phyloP scores from a whole-genome alignment of 164 flowering plant species.

The Macadamia tetraphylla region DNA sequence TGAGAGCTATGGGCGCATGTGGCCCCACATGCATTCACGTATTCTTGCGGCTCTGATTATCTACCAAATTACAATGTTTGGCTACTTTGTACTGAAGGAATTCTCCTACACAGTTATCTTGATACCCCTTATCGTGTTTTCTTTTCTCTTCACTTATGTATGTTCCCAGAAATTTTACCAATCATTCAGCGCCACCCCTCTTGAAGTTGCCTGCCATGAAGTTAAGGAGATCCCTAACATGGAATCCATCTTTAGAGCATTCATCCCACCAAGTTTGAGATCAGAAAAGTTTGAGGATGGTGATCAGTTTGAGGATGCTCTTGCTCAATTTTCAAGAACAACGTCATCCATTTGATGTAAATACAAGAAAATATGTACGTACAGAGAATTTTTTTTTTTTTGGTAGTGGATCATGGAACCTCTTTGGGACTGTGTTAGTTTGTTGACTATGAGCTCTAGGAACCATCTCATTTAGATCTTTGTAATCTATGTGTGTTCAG shows the following conservation, averaged over 20 bases:
- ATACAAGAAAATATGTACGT: neutral
- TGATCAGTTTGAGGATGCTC: slow-evolving; percentile 53
- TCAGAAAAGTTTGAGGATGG: slow-evolving; percentile 48
- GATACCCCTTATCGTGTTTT: slow-evolving; percentile 55
- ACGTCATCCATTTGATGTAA: slow-evolving; percentile 21
- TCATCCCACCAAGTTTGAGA: slow-evolving; percentile 65
- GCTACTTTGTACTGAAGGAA: slow-evolving; percentile 53
- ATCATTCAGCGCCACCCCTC: slow-evolving; percentile 47
- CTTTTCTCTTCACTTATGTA: slow-evolving; percentile 48
- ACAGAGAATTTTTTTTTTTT: neutral
- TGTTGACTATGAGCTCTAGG: neutral
- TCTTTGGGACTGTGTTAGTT: neutral
- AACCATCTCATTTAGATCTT: neutral
- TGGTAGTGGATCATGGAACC: neutral
- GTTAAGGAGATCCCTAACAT: slow-evolving; percentile 55
- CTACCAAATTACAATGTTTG: slow-evolving; percentile 76
- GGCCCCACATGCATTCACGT: slow-evolving; percentile 85
- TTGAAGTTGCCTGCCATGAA: slow-evolving; percentile 52
- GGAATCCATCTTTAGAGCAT: slow-evolving; percentile 57
- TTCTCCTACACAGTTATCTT: slow-evolving; percentile 38
- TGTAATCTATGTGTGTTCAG: neutral
- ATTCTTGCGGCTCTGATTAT: slow-evolving; percentile 60
- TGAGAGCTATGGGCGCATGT: slow-evolving; percentile 91
- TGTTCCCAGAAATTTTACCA: slow-evolving; percentile 59
- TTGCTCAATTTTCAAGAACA: slow-evolving; percentile 22